Base-by-base conservation (phyloP, 1,284 basidiomycete species). In the Ustilago tritici region DNA sequence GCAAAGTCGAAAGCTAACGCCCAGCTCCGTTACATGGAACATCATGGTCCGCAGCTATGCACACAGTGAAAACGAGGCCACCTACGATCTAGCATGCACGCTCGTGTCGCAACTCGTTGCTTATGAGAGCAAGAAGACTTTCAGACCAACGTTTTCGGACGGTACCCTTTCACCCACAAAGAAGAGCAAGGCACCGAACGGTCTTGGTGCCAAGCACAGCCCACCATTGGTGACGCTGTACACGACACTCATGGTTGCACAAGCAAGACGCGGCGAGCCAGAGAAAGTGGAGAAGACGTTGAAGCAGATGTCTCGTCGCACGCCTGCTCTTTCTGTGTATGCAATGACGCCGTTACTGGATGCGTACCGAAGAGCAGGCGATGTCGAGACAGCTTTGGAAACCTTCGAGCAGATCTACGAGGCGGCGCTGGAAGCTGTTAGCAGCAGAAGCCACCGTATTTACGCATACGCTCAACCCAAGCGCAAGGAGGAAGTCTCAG, bases 331-430 rank as follows among this genome's bases (percentile, higher is more conserved):
- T 3, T 90, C 91, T 0, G 84, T 95, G 40, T 88, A 89, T 28
- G 89, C 90, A 3, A 88, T 93, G 74, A 90, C 91, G 4, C 88
- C 90, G 58, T 87, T 96, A 28, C 89, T 98, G 82, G 91, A 94
- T 76, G 91, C 90, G 0, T 93, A 96, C 84, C 91, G 93, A 19
- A 89, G 89, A 23, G 88, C 88, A 2, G 88, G 88, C 32, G 89
- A 93, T 74, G 82, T 91, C 12, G 89, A 91, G 4, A 89, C 87
- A 1, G 91, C 92, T 19, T 87, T 88, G 62, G 86, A 89, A 23
- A 81, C 93, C 5, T 98, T 95, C 94, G 88, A 90, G 14, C 89
- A 90, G 65, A 90, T 94, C 55, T 88, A 91, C 83, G 84, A 90
- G 19, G 84, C 91, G 43, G 91, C 90, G 4, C 55, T 77, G 53